Base-by-base conservation (phyloP, 805 yeast genomes). In the Kodamaea leandrae region DNA sequence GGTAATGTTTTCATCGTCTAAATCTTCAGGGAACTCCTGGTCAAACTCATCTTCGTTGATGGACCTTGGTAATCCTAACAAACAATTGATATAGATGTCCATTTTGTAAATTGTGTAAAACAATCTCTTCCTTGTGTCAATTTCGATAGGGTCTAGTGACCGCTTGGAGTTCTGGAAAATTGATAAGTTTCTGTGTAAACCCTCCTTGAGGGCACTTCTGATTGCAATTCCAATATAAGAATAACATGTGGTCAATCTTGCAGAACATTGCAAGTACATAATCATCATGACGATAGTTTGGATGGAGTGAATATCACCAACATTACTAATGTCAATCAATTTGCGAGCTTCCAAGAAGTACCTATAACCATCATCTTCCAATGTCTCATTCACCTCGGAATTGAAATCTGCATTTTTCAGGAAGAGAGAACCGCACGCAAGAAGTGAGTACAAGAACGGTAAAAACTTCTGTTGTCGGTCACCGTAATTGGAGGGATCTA, bases 101-200 rank as follows among this genome's bases (percentile, higher is more conserved):
- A 88, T 84, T 58, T 89, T 89, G 59, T 86, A 84, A 47, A 89
- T 82, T 1, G 96, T 83, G 86, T 91, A 89, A 58, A 89, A 89
- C 30, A 90, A 64, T 44, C 96, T 71, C 60, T 88, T 89, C 45
- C 95, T 71, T 1, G 86, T 83, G 55, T 90, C 96, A 27, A 80
- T 68, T 55, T 86, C 95, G 24, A 89, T 80, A 1, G 90, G 90
- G 50, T 83, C 83, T 36, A 75, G 68, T 50, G 80, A 79, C 17
- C 71, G 43, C 49, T 78, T 71, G 32, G 79, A 68, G 41, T 56
- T 60, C 40, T 68, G 72, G 45, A 69, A 67, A 6, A 68, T 65
- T 4, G 66, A 49, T 25, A 87, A 71, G 56, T 82, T 83, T 47
- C 95, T 66, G 60, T 89, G 96, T 14, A 87, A 65, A 0, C 96